A percentile compares a stretch with the other conserved stretches of the same genome.
phyloP scores from a whole-genome alignment of 495 filamentous ascomycete genomes.

The Acidomyces sp. region DNA sequence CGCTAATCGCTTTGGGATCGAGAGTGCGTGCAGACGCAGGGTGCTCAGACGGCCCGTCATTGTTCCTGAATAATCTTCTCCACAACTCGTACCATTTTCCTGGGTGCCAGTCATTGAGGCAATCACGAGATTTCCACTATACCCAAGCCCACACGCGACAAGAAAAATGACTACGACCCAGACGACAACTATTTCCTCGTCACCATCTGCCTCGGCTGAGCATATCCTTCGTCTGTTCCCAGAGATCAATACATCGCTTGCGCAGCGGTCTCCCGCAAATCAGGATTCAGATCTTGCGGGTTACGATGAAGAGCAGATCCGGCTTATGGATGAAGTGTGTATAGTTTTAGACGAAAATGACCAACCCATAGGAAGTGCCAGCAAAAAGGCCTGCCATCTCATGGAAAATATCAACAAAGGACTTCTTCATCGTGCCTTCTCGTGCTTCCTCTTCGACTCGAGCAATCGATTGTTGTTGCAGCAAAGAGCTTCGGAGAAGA shows the following conservation, averaged over 20 bases:
- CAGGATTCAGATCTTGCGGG: constrained; percentile 47
- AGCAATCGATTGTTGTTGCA: constrained; percentile 82
- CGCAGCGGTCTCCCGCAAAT: constrained; percentile 27
- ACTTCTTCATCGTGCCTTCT: constrained; percentile 93
- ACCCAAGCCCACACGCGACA: neutral
- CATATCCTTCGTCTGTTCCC: constrained; percentile 84
- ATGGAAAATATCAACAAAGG: constrained; percentile 97
- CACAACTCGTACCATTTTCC: too few relatives aligned
- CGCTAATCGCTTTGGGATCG: too few relatives aligned
- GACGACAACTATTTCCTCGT: constrained; percentile 28
- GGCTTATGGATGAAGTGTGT: constrained; percentile 98
- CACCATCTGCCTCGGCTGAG: constrained; percentile 59
- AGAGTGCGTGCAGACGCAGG: neutral
- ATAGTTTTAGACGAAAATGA: constrained; percentile 92
- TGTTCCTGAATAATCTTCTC: too few relatives aligned
- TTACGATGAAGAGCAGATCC: constrained; percentile 94
- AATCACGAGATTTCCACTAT: too few relatives aligned
- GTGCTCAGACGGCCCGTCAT: too few relatives aligned
- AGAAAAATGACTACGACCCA: constrained; percentile 14
- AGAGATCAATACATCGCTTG: constrained; percentile 82
- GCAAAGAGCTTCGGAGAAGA: constrained; percentile 92
- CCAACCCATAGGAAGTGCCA: constrained; percentile 84
- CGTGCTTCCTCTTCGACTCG: constrained; percentile 89
- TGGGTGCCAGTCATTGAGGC: too few relatives aligned
- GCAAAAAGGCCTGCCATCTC: constrained; percentile 97